Evolutionary conservation across 2,329 filamentous ascomycete species (phyloP), one percentile per base, ranked within the genome.

Genomic region (Colletotrichum lupini): DNA sequence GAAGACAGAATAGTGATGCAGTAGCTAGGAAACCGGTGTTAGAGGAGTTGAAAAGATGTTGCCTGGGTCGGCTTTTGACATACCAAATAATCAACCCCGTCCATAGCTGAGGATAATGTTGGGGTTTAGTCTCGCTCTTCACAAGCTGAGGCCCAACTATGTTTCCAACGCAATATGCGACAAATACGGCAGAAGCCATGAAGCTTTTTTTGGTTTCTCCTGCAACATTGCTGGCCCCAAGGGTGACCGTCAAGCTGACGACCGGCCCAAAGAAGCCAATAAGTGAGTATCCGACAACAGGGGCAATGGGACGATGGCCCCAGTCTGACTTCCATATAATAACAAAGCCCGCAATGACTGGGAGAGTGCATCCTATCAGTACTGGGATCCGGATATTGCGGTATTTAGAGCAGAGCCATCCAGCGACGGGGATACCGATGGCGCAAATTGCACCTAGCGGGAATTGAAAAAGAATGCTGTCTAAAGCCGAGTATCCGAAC

Each of bases 161-260:
- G 76, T 95, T 95, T 1, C 93, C 87, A 4, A 95, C 90, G 68
- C 92, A 93, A 78, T 95, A 95, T 0, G 92, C 92, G 0, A 94
- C 92, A 75, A 95, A 95, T 1, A 94, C 92, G 0, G 91, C 91
- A 0, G 92, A 90, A 0, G 93, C 92, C 87, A 93, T 94, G 77
- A 93, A 91, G 75, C 91, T 93, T 85, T 95, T 95, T 83, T 95
- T 95, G 0, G 93, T 95, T 28, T 93, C 89, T 0, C 93, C 93
- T 0, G 93, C 92, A 0, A 95, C 92, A 75, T 95, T 95, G 9
- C 89, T 89, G 85, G 87, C 87, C 46, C 86, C 86, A 5, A 89
- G 74, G 0, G 85, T 86, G 75, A 89, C 87, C 64, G 85, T 84
- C 46, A 89, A 83, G 57, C 89, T 92, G 1, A 93, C 92, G 0